phyloP scores from a whole-genome alignment of 116 monocot species.

The Phalaenopsis hybrid region DNA sequence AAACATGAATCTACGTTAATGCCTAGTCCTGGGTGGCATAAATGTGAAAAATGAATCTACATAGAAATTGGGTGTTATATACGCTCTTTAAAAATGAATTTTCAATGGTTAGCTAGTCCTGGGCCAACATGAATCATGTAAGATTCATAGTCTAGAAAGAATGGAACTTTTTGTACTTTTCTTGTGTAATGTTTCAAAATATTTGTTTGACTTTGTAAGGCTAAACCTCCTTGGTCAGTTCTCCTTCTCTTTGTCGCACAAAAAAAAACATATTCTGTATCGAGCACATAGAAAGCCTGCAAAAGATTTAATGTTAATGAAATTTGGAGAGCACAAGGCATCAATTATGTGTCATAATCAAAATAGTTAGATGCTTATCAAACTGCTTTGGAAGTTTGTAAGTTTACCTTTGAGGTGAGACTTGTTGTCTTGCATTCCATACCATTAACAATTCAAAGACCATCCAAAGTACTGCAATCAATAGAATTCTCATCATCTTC shows the following conservation, averaged over 20 bases:
- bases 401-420: slow-evolving; percentile 62
- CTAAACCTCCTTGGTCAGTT: slow-evolving; percentile 14
- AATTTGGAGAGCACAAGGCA: too few relatives aligned
- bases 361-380: neutral
- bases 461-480: slow-evolving; percentile 19
- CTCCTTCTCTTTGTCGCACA: slow-evolving; percentile 44
- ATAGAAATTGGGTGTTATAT: too few relatives aligned
- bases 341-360: too few relatives aligned
- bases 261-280: slow-evolving; percentile 71
- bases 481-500: slow-evolving; percentile 23
- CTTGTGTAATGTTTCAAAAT: neutral
- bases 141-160: slow-evolving; percentile 27
- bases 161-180: slow-evolving; percentile 36
- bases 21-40: too few relatives aligned
- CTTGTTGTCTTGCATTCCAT: slow-evolving; percentile 80
- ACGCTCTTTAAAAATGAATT: neutral
- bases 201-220: slow-evolving; percentile 8
- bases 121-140: neutral
- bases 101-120: slow-evolving; percentile 20
- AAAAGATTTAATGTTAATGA: too few relatives aligned
- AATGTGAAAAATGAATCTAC: too few relatives aligned
- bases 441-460: slow-evolving; percentile 54
- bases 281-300: slow-evolving; percentile 77
- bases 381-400: neutral
- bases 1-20: too few relatives aligned